Conservation (phyloP, 805 yeast genomes). For the Wickerhamomyces bovis region DNA sequence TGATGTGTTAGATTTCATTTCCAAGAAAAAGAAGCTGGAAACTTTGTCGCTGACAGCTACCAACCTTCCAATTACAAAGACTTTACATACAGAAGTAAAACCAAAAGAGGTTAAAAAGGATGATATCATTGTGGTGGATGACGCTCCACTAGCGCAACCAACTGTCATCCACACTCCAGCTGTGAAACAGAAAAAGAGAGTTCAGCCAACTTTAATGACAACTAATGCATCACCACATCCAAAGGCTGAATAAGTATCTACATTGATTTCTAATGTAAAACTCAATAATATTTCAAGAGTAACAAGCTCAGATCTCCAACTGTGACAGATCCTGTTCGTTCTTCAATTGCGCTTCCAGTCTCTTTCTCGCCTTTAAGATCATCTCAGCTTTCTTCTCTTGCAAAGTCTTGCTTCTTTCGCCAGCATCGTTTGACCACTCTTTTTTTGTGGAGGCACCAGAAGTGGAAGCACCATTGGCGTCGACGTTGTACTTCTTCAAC, state of each 20-base stretch:
- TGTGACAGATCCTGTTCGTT: conserved; percentile 21
- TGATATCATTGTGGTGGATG: neutral
- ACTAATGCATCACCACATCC: neutral
- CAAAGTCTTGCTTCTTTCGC: conserved; percentile 37
- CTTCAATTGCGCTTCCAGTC: conserved; percentile 36
- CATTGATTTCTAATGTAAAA: neutral
- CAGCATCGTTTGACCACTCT: conserved; percentile 38
- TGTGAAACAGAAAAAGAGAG: conserved; percentile 27
- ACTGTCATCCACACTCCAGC: conserved; percentile 5
- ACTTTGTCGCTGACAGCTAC: neutral
- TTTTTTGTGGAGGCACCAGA: conserved; percentile 11
- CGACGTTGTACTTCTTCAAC: conserved; percentile 39
- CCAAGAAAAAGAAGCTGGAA: neutral
- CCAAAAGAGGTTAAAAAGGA: neutral
- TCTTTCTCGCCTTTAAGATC: conserved; percentile 55
- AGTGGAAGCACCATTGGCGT: conserved; percentile 6
- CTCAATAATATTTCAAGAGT: neutral
- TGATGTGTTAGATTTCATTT: neutral
- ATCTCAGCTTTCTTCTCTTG: conserved; percentile 47
- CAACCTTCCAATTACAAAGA: neutral
- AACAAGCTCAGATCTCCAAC: conserved; percentile 9
- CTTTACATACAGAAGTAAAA: neutral
- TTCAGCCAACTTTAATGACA: conserved; percentile 10
- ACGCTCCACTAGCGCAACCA: neutral
- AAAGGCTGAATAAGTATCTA: neutral